Conservation (phyloP, 2,329 filamentous ascomycete genomes). For the Cladosporium sp. region DNA sequence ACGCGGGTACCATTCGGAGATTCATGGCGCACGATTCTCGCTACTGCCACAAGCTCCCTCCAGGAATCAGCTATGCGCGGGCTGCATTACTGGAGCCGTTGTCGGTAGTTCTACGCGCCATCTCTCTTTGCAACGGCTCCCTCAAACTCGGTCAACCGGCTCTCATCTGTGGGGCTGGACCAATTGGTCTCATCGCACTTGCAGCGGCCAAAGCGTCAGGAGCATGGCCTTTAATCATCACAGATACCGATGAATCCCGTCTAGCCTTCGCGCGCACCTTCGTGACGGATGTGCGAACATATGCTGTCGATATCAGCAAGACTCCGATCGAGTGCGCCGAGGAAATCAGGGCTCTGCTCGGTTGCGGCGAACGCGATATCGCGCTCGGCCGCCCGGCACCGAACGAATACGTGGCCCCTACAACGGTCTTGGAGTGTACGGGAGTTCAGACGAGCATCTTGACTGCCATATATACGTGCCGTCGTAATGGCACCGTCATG, state of each 20-base stretch:
- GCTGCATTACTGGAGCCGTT: constrained; percentile 62
- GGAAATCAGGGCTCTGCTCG: too few species aligned
- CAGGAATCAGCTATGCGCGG: constrained; percentile 35
- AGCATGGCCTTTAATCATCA: constrained; percentile 60
- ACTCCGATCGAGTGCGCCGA: too few species aligned
- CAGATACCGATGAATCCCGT: constrained; percentile 54
- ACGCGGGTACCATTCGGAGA: not conserved
- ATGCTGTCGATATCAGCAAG: too few species aligned
- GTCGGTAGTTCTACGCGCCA: constrained; percentile 58
- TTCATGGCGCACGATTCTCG: not conserved
- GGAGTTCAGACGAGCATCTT: constrained; percentile 29
- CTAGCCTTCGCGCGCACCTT: constrained; percentile 42
- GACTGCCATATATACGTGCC: constrained; percentile 27
- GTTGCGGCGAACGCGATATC: too few species aligned
- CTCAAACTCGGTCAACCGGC: constrained; percentile 47
- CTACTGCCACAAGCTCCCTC: not conserved
- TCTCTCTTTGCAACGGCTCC: constrained; percentile 48
- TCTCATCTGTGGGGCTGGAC: constrained; percentile 59
- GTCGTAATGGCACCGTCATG: constrained; percentile 21
- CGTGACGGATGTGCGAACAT: not conserved
- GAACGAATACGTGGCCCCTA: too few species aligned
- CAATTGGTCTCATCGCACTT: constrained; percentile 60
- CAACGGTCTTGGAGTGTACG: constrained; percentile 25
- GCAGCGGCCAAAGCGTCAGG: constrained; percentile 58
- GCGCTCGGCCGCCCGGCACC: too few species aligned